Conservation (phyloP, 2,329 filamentous ascomycete genomes). For the Lecanoromycetidae sp. region DNA sequence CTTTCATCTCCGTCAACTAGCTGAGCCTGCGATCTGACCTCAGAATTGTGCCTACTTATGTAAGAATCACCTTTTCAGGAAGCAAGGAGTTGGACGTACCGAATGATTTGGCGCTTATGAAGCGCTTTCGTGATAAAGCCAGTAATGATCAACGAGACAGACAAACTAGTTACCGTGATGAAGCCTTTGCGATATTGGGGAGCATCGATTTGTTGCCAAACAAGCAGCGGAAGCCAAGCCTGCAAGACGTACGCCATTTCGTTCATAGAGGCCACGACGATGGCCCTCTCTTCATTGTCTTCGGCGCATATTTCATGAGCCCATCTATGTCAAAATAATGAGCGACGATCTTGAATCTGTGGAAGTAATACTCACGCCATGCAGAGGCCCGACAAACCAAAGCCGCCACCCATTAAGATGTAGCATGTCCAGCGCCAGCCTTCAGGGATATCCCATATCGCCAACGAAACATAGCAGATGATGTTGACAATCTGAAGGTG, state of each 20-base stretch:
- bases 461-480: conserved; percentile 34
- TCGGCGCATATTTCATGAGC: conserved; percentile 43
- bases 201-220: conserved; percentile 54
- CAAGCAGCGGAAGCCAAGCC: conserved; percentile 54
- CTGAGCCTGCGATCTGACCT: too few relatives aligned
- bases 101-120: neutral
- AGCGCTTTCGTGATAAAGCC: neutral
- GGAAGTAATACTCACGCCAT: conserved; percentile 30
- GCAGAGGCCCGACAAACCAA: conserved; percentile 37
- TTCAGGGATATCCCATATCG: conserved; percentile 38
- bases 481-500: conserved; percentile 25
- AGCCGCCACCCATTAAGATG: conserved; percentile 39
- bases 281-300: conserved; percentile 53
- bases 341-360: conserved; percentile 20
- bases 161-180: neutral
- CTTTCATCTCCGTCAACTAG: too few relatives aligned
- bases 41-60: too few relatives aligned
- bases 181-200: conserved; percentile 36
- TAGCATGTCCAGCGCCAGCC: conserved; percentile 55
- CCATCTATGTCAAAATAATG: conserved; percentile 36
- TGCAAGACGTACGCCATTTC: conserved; percentile 58
- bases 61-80: too few relatives aligned
- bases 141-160: neutral
- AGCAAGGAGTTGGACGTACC: neutral
- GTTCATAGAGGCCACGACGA: conserved; percentile 56